Percentiles rank a stretch among this genome's conserved stretches.
Conservation (phyloP, 169 alveolate species). For the Plasmodium relictum region DNA sequence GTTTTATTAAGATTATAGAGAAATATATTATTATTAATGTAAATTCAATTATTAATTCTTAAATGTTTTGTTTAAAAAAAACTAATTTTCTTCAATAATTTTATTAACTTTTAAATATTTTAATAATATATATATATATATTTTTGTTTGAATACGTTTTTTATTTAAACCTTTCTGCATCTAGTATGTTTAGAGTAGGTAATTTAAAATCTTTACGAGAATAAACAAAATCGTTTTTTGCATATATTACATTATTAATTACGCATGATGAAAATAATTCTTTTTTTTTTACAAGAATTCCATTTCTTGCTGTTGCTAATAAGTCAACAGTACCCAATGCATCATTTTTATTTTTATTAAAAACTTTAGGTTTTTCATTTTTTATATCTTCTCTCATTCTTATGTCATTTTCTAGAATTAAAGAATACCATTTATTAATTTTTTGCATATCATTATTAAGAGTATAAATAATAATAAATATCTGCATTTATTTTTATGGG, state of each 20-base stretch:
- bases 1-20: neutral
- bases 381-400: constrained; percentile 24
- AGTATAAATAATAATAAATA: neutral
- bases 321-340: constrained; percentile 69
- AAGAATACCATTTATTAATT: neutral
- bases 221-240: constrained; percentile 39
- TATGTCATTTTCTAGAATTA: constrained; percentile 44
- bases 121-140: constrained; percentile 1
- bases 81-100: neutral
- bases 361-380: constrained; percentile 61
- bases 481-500: neutral
- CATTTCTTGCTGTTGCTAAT: constrained; percentile 71
- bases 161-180: constrained; percentile 56
- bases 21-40: neutral
- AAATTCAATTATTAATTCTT: neutral
- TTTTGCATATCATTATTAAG: neutral
- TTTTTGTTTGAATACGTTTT: neutral
- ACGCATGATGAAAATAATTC: constrained; percentile 52
- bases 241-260: constrained; percentile 65
- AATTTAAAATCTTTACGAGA: constrained; percentile 12
- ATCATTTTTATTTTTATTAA: constrained; percentile 74
- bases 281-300: constrained; percentile 54
- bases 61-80: neutral
- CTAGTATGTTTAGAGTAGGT: constrained; percentile 69
- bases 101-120: too few relatives aligned